phyloP scores from a whole-genome alignment of 1,284 basidiomycete species.

The Cerioporus squamosus region DNA sequence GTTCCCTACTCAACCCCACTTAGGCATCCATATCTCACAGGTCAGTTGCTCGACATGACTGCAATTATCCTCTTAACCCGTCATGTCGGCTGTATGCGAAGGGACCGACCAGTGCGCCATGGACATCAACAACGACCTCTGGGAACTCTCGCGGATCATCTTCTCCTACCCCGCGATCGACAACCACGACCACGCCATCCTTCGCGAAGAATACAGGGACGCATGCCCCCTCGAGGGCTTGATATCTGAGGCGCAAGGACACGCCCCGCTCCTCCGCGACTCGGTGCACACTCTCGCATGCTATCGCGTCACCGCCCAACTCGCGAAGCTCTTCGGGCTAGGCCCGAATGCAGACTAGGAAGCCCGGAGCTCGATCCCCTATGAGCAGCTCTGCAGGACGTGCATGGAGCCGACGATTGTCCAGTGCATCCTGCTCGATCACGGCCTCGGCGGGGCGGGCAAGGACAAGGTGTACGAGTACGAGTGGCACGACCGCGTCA shows the following conservation, averaged over 20 bases:
- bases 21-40: no score
- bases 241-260: conserved; percentile 64
- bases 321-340: conserved; percentile 52
- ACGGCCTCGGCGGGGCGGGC: conserved; percentile 55
- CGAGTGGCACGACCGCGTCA: conserved; percentile 66
- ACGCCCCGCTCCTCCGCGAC: conserved; percentile 51
- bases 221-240: conserved; percentile 61
- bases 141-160: conserved; percentile 22
- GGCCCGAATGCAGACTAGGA: conserved; percentile 56
- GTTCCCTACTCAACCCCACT: no score
- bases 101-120: conserved; percentile 1
- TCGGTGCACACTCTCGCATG: conserved; percentile 60
- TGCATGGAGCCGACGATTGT: conserved; percentile 60
- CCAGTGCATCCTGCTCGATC: conserved; percentile 71
- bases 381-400: conserved; percentile 56
- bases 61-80: no score
- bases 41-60: no score
- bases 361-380: conserved; percentile 47
- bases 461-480: conserved; percentile 52
- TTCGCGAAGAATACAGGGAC: conserved; percentile 50
- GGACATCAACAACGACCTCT: conserved; percentile 24
- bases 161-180: conserved; percentile 59
- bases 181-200: conserved; percentile 77
- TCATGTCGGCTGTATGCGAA: no score
- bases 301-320: conserved; percentile 57